phyloP scores from a whole-genome alignment of 176 grass and related monocot genomes.

The Poa annua region DNA sequence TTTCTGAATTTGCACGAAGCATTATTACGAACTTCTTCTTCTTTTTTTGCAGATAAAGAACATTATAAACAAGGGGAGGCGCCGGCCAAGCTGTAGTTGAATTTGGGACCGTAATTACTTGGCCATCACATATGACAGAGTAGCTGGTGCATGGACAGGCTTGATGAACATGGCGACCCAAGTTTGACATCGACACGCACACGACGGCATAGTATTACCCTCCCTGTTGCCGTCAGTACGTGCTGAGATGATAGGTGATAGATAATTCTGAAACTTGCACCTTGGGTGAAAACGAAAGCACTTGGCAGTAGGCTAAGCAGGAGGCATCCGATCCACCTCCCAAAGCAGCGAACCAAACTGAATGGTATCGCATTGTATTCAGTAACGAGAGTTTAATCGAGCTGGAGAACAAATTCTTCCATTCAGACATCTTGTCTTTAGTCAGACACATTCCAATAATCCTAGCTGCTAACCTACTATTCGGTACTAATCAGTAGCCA shows the following conservation, averaged over 20 bases:
- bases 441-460: background rate
- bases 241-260: too few relatives aligned
- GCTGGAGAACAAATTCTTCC: conserved; percentile 8
- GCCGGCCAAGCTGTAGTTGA: background rate
- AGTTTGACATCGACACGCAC: background rate
- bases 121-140: background rate
- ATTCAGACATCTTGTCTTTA: background rate
- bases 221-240: background rate
- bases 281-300: too few relatives aligned
- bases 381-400: background rate
- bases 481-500: background rate
- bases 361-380: background rate
- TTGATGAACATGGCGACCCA: conserved; percentile 9
- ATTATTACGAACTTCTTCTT: too few relatives aligned
- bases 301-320: background rate
- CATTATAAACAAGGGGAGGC: background rate
- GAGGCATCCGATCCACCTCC: conserved; percentile 27
- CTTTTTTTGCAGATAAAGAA: background rate
- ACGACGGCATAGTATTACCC: background rate
- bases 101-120: background rate
- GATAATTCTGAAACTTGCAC: too few relatives aligned
- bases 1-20: too few relatives aligned
- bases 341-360: background rate
- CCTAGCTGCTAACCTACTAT: background rate
- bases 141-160: background rate